Evolutionary conservation across 768 basidiomycete genomes (phyloP).

Genomic region (Botryobasidium botryosum): DNA sequence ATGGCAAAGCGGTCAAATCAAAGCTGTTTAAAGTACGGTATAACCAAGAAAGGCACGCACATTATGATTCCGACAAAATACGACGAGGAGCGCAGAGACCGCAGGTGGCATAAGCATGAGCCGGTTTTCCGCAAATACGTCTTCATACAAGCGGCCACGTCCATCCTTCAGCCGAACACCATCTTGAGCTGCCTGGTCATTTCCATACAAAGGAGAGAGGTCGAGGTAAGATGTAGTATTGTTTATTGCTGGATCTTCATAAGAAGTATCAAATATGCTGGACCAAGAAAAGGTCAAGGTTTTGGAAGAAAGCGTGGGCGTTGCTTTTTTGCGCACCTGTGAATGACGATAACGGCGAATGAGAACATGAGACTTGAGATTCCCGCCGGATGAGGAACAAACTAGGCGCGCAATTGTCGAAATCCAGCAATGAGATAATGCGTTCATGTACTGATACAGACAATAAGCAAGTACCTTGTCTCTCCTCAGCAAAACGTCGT

Average conservation of each 20-base stretch:
- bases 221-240: conserved; percentile 59
- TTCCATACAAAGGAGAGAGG: conserved; percentile 57
- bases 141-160: conserved; percentile 45
- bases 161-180: conserved; percentile 39
- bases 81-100: conserved; percentile 44
- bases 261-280: conserved; percentile 8
- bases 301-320: conserved; percentile 56
- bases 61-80: conserved; percentile 61
- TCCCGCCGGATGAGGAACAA: conserved; percentile 10
- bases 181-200: conserved; percentile 31
- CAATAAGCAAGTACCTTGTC: conserved; percentile 5
- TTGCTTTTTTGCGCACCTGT: too few relatives aligned
- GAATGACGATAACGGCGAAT: conserved; percentile 62
- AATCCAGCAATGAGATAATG: too few relatives aligned
- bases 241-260: conserved; percentile 35
- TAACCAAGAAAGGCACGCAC: conserved; percentile 22
- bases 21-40: neutral
- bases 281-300: too few relatives aligned
- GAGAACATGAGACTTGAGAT: conserved; percentile 22
- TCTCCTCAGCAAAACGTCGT: conserved; percentile 47
- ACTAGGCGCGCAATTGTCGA: neutral
- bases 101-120: conserved; percentile 59
- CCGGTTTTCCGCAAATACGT: conserved; percentile 51
- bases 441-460: too few relatives aligned
- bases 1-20: neutral